These are phyloP conservation scores for Claviceps sp. DNA, from an alignment of 2,329 filamentous ascomycete genomes.

Conservation along the genomic window DNA sequence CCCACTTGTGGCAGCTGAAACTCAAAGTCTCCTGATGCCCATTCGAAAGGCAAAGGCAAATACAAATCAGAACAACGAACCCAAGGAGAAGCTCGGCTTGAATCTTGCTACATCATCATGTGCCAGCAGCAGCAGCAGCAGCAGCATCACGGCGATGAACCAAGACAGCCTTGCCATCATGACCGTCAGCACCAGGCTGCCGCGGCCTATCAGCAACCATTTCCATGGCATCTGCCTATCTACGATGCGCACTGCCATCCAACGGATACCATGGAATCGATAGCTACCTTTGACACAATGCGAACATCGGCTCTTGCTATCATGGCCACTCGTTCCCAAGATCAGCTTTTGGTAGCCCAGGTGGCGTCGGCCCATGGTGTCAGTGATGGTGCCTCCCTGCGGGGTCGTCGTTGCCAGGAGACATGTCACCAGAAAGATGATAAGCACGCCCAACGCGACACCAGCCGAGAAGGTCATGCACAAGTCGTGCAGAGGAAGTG, in stretches of 20 bases:
- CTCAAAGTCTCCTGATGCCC: background rate
- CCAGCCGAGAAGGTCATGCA: background rate
- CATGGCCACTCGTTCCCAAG: conserved; percentile 65
- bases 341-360: conserved; percentile 57
- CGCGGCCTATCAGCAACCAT: conserved; percentile 13
- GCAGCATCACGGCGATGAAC: background rate
- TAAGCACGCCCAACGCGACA: background rate
- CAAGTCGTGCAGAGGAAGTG: conserved; percentile 4
- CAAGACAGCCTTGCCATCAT: background rate
- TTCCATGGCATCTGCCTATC: conserved; percentile 59
- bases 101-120: background rate
- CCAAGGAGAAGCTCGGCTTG: background rate
- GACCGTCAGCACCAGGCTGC: background rate
- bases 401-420: background rate
- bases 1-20: background rate
- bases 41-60: background rate
- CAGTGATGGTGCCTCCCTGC: background rate
- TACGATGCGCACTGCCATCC: conserved; percentile 78
- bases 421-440: background rate
- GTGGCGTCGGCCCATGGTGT: conserved; percentile 46
- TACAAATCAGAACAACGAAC: background rate
- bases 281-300: conserved; percentile 49
- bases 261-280: conserved; percentile 58
- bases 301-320: conserved; percentile 51
- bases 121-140: conserved; percentile 1